Percentiles rank a stretch among this genome's conserved stretches.
phyloP scores from a whole-genome alignment of 768 basidiomycete species.

The Trametes punicea region DNA sequence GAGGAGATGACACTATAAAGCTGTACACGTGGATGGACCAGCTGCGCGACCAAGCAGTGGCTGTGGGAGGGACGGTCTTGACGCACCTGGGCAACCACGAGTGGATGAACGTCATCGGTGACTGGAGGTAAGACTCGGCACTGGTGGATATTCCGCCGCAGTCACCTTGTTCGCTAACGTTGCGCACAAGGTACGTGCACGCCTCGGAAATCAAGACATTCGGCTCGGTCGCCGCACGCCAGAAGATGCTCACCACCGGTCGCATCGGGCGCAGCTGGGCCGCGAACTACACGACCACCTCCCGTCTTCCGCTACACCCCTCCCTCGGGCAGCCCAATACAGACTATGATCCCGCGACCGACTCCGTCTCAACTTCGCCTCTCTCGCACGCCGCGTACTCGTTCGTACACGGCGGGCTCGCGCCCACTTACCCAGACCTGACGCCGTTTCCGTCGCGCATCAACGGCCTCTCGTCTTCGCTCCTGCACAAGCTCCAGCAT shows the following conservation, averaged over 20 bases:
- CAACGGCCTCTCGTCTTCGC: constrained; percentile 66
- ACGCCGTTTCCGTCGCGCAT: constrained; percentile 82
- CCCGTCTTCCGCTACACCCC: constrained; percentile 77
- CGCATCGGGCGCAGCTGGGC: constrained; percentile 82
- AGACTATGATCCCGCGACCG: constrained; percentile 44
- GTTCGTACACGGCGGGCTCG: constrained; percentile 91
- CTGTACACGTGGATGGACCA: constrained; percentile 84
- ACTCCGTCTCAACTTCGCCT: constrained; percentile 32
- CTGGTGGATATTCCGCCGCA: background rate
- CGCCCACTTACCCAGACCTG: constrained; percentile 69
- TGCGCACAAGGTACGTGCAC: constrained; percentile 70
- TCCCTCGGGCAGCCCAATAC: constrained; percentile 66
- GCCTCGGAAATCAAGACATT: constrained; percentile 80
- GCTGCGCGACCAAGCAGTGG: constrained; percentile 70
- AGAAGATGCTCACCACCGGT: constrained; percentile 71
- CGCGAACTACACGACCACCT: constrained; percentile 76
- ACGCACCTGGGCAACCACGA: constrained; percentile 93
- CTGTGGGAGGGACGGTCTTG: constrained; percentile 67
- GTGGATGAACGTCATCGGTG: constrained; percentile 89
- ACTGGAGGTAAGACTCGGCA: constrained; percentile 67
- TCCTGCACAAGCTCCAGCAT: constrained; percentile 68
- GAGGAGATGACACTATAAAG: constrained; percentile 87
- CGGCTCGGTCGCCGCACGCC: constrained; percentile 65
- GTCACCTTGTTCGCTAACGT: background rate
- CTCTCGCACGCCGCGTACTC: constrained; percentile 81